A percentile compares a stretch with the other conserved stretches of the same genome.
These are phyloP conservation scores for Penicillium sp. DNA, from an alignment of 2,329 filamentous ascomycete species.

Conservation along the genomic window DNA sequence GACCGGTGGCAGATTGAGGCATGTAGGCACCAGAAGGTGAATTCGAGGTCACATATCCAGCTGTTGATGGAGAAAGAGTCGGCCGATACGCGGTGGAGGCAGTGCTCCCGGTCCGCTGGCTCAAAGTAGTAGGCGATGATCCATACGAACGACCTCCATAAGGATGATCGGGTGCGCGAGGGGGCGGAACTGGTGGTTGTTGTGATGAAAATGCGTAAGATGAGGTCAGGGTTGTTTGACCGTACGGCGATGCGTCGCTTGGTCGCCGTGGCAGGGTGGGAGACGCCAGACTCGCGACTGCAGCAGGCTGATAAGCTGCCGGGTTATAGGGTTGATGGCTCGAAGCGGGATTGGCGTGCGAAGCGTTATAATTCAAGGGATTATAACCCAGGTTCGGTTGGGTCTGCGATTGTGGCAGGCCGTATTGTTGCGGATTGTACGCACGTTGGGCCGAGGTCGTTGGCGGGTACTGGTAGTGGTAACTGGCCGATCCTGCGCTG, in stretches of 20 bases:
- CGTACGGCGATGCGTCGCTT: conserved; percentile 26
- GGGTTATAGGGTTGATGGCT: conserved; percentile 50
- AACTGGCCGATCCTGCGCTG: conserved; percentile 41
- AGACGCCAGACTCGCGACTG: conserved; percentile 29
- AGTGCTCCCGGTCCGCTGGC: conserved; percentile 23
- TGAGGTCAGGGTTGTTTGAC: conserved; percentile 31
- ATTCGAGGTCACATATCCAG: conserved; percentile 24
- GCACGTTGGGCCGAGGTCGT: conserved; percentile 46
- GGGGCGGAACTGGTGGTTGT: conserved; percentile 39
- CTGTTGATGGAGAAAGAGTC: conserved; percentile 20
- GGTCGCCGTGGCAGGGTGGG: conserved; percentile 35
- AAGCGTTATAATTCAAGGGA: conserved; percentile 58
- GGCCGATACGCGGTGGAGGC: conserved; percentile 30
- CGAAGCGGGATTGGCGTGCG: conserved; percentile 26
- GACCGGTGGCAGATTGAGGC: conserved; percentile 19
- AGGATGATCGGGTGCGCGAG: conserved; percentile 38
- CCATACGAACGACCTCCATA: conserved; percentile 38
- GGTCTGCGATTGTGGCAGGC: conserved; percentile 45
- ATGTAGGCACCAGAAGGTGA: conserved; percentile 19
- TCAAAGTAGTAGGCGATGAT: conserved; percentile 24
- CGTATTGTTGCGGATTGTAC: conserved; percentile 65
- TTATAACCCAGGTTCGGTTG: conserved; percentile 62
- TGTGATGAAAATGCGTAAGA: conserved; percentile 34
- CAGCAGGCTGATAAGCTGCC: conserved; percentile 46
- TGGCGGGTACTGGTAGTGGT: conserved; percentile 46